These are phyloP conservation scores for Sporothrix euskadiensis DNA, from an alignment of 2,329 filamentous ascomycete genomes.

Conservation along the genomic window DNA sequence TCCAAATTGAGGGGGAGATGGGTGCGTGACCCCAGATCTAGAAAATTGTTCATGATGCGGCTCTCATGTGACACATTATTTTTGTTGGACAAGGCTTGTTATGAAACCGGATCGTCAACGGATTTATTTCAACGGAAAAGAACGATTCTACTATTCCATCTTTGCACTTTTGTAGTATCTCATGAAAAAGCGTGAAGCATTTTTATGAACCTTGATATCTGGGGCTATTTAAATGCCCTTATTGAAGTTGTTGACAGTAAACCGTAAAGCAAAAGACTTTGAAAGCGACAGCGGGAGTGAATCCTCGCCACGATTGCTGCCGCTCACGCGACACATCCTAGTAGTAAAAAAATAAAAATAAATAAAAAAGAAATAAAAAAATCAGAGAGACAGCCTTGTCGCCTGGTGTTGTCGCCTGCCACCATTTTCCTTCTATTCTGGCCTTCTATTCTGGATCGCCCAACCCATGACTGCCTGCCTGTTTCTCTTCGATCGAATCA, in stretches of 20 bases:
- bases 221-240: background rate
- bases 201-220: no score
- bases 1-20: background rate
- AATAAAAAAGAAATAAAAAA: no score
- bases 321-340: background rate
- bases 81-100: background rate
- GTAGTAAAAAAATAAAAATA: background rate
- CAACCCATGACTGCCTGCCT: background rate
- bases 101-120: background rate
- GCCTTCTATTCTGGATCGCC: background rate
- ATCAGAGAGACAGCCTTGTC: slow-evolving; percentile 6
- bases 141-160: background rate
- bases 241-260: background rate
- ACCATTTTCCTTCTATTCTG: background rate
- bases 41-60: background rate
- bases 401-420: slow-evolving; percentile 6
- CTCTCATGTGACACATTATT: slow-evolving; percentile 6
- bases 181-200: no score
- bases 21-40: background rate
- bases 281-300: background rate
- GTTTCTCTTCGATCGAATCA: background rate
- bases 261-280: background rate
- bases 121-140: background rate
- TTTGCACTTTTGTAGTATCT: no score
- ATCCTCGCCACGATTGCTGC: background rate